Conservation (phyloP, 2,329 filamentous ascomycete species). For the Colletotrichum agaves region DNA sequence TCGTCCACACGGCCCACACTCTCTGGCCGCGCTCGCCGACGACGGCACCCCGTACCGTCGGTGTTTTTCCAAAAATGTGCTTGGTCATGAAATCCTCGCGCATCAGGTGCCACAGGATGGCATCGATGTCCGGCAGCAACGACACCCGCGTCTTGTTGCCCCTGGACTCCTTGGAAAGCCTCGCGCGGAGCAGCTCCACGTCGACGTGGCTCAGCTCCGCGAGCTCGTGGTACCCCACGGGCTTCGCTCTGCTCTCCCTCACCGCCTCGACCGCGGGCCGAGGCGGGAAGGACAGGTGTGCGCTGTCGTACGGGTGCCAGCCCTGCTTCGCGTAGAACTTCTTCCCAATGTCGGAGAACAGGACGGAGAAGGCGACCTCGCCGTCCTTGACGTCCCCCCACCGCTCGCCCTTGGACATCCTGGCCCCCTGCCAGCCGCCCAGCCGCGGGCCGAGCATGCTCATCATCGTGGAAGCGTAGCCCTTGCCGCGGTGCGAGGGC, state of each 20-base stretch:
- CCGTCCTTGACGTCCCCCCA: conserved; percentile 38
- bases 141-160: conserved; percentile 67
- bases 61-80: conserved; percentile 66
- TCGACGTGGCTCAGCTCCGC: conserved; percentile 71
- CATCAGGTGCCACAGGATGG: conserved; percentile 80
- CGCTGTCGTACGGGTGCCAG: conserved; percentile 80
- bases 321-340: conserved; percentile 81
- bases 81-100: conserved; percentile 82
- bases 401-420: conserved; percentile 40
- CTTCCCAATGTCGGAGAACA: conserved; percentile 90
- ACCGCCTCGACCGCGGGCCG: conserved; percentile 40
- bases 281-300: conserved; percentile 74
- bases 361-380: conserved; percentile 73
- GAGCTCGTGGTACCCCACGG: conserved; percentile 70
- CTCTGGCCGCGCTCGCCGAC: conserved; percentile 63
- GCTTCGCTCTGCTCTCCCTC: conserved; percentile 43
- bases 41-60: conserved; percentile 76
- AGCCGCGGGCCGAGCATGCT: conserved; percentile 66
- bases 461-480: conserved; percentile 84
- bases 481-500: conserved; percentile 72
- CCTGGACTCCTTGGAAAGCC: conserved; percentile 54
- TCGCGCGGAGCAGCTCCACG: conserved; percentile 67
- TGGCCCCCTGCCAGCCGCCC: conserved; percentile 47
- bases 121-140: conserved; percentile 73
- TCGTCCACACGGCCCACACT: conserved; percentile 81